Conservation (phyloP, 2,329 filamentous ascomycete genomes). For the Colletotrichum endophyticum region DNA sequence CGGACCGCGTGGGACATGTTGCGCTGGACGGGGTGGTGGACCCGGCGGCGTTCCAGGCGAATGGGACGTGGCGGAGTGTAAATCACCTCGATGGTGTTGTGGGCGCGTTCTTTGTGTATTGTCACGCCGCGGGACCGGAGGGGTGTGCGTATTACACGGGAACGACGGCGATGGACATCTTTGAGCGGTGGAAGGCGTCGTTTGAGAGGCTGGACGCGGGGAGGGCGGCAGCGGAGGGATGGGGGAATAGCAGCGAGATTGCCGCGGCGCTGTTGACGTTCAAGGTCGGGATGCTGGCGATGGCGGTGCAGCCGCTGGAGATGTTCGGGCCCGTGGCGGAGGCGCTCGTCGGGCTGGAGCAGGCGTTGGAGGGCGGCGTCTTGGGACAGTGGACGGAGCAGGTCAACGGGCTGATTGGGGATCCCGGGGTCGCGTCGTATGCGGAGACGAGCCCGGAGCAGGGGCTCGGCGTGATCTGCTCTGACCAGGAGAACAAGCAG, state of each 20-base stretch:
- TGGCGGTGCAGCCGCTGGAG: background rate
- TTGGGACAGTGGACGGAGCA: background rate
- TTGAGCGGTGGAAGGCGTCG: conserved; percentile 26
- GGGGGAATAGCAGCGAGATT: conserved; percentile 17
- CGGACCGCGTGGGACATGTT: conserved; percentile 36
- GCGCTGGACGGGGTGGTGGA: conserved; percentile 52
- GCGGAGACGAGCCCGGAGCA: background rate
- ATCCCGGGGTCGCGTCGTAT: background rate
- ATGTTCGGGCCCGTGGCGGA: background rate
- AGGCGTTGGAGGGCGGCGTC: background rate
- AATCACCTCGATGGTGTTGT: conserved; percentile 47
- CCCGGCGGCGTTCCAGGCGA: conserved; percentile 36
- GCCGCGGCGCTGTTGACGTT: background rate
- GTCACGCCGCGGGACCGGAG: conserved; percentile 41
- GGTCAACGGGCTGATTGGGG: background rate
- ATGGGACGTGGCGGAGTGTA: conserved; percentile 42
- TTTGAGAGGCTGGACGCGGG: conserved; percentile 22
- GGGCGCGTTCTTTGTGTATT: conserved; percentile 47
- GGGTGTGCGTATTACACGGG: conserved; percentile 40
- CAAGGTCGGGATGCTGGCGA: background rate
- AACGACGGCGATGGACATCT: conserved; percentile 36
- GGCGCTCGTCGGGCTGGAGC: background rate
- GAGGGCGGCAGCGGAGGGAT: conserved; percentile 17
- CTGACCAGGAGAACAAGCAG: background rate
- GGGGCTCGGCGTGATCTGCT: background rate